Conservation (phyloP, 441 rosid genomes). For the Erodium texanum region DNA sequence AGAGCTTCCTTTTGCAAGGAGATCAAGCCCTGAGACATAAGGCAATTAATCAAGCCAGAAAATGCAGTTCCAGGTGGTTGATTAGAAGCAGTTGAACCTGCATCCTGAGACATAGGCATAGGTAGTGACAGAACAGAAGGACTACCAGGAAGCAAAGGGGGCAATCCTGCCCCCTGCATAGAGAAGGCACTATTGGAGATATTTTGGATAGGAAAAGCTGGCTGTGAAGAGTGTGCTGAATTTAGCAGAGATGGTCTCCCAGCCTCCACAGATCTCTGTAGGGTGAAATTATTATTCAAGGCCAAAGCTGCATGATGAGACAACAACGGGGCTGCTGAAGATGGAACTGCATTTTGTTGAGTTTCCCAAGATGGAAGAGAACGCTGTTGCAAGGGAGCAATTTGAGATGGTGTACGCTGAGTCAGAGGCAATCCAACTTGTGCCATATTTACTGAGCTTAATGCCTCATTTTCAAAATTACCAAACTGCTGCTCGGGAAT, state of each 20-base stretch:
- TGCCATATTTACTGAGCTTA: constrained; percentile 6
- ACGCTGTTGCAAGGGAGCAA: constrained; percentile 35
- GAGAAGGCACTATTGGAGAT: constrained; percentile 27
- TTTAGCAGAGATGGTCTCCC: constrained; percentile 27
- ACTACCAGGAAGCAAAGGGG: constrained; percentile 53
- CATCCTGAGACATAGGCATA: constrained; percentile 39
- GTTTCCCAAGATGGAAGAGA: constrained; percentile 32
- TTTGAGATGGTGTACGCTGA: constrained; percentile 42
- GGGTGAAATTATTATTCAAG: constrained; percentile 35
- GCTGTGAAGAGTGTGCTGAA: constrained; percentile 23
- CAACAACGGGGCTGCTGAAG: constrained; percentile 35
- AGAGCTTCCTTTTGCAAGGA: constrained; percentile 52
- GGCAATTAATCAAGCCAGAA: constrained; percentile 76
- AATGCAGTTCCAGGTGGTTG: constrained; percentile 50
- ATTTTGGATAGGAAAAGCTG: constrained; percentile 41
- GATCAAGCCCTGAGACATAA: constrained; percentile 88
- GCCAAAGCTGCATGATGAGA: constrained; percentile 33
- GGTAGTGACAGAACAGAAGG: constrained; percentile 36
- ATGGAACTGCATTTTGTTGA: constrained; percentile 30
- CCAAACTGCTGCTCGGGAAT: constrained; percentile 18
- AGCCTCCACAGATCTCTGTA: constrained; percentile 32
- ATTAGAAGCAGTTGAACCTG: constrained; percentile 31
- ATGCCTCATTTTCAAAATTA: constrained; percentile 35
- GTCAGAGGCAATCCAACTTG: constrained; percentile 19
- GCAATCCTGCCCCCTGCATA: constrained; percentile 35